Percentiles rank a stretch among this genome's conserved stretches.
phyloP scores from a whole-genome alignment of 108 stramenopile species.

The Cyclotella baltica region DNA sequence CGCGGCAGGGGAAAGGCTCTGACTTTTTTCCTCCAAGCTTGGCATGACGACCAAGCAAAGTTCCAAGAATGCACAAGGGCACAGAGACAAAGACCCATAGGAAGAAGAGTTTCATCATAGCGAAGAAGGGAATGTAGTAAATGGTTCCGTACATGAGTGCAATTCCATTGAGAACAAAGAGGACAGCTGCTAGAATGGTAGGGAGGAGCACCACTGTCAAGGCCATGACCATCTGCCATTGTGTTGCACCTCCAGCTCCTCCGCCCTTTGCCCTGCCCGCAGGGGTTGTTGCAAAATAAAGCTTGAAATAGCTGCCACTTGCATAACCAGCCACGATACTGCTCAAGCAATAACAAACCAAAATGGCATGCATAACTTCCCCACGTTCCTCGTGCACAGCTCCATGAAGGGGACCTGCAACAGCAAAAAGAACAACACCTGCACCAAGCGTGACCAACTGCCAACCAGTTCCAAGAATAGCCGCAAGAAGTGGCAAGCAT shows the following conservation, averaged over 20 bases:
- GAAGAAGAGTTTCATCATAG: slow-evolving; percentile 91
- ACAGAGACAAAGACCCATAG: slow-evolving; percentile 95
- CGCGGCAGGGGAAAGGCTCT: slow-evolving; percentile 93
- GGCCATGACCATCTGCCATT: slow-evolving; percentile 92
- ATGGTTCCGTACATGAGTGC: slow-evolving; percentile 91
- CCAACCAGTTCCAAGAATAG: slow-evolving; percentile 95
- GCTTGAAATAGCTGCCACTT: slow-evolving; percentile 92
- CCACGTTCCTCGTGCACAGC: slow-evolving; percentile 97
- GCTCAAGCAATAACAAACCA: slow-evolving; percentile 90
- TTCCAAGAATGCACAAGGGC: slow-evolving; percentile 94
- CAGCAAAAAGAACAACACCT: slow-evolving; percentile 94
- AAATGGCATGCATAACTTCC: slow-evolving; percentile 88
- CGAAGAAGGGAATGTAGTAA: slow-evolving; percentile 89
- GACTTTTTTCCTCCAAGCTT: slow-evolving; percentile 56
- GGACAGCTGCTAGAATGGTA: slow-evolving; percentile 65
- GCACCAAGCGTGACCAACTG: slow-evolving; percentile 94
- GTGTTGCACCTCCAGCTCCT: slow-evolving; percentile 47
- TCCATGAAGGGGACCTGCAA: slow-evolving; percentile 92
- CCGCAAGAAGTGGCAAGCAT: slow-evolving; percentile 87
- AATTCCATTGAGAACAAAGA: slow-evolving; percentile 81
- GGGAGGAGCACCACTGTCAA: slow-evolving; percentile 93
- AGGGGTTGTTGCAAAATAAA: slow-evolving; percentile 83
- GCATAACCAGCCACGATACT: slow-evolving; percentile 92
- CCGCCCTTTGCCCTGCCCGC: slow-evolving; percentile 50
- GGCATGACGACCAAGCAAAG: slow-evolving; percentile 92